These are phyloP conservation scores for Emergomyces pasteurianus DNA, from an alignment of 2,329 filamentous ascomycete genomes.

Conservation along the genomic window DNA sequence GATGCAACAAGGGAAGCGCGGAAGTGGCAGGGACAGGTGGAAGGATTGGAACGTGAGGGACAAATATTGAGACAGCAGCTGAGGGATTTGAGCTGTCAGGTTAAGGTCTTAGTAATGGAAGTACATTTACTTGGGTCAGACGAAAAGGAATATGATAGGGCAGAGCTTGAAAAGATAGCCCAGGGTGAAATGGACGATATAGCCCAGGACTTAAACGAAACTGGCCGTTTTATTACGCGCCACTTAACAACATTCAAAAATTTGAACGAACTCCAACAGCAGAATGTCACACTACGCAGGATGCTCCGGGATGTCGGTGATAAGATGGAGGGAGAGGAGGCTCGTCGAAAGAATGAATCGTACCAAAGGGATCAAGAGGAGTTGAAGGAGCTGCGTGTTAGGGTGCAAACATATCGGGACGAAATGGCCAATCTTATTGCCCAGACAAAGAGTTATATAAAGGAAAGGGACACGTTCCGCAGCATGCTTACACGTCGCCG, in stretches of 20 bases:
- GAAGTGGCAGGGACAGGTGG: constrained; percentile 63
- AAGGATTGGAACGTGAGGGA: constrained; percentile 50
- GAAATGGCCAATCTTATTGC: constrained; percentile 71
- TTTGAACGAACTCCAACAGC: constrained; percentile 69
- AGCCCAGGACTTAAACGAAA: constrained; percentile 65
- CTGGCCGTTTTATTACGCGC: constrained; percentile 78
- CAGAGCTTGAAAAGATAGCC: constrained; percentile 65
- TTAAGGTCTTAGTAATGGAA: constrained; percentile 83
- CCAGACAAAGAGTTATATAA: constrained; percentile 84
- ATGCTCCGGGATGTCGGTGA: constrained; percentile 76
- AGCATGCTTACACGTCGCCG: constrained; percentile 75
- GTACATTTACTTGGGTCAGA: constrained; percentile 64
- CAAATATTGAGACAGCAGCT: constrained; percentile 76
- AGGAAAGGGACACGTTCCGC: constrained; percentile 94
- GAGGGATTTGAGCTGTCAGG: constrained; percentile 76
- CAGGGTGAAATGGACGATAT: constrained; percentile 63
- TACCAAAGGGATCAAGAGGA: constrained; percentile 51
- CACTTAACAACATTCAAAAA: constrained; percentile 84
- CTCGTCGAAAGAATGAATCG: constrained; percentile 47
- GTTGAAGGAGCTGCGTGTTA: constrained; percentile 58
- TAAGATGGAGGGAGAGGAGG: constrained; percentile 84
- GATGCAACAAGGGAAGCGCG: constrained; percentile 63
- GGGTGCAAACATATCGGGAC: constrained; percentile 68
- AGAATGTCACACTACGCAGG: constrained; percentile 74
- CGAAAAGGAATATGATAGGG: constrained; percentile 62